Conservation (phyloP, 2,329 filamentous ascomycete species). For the Dothideomycetidae sp. region DNA sequence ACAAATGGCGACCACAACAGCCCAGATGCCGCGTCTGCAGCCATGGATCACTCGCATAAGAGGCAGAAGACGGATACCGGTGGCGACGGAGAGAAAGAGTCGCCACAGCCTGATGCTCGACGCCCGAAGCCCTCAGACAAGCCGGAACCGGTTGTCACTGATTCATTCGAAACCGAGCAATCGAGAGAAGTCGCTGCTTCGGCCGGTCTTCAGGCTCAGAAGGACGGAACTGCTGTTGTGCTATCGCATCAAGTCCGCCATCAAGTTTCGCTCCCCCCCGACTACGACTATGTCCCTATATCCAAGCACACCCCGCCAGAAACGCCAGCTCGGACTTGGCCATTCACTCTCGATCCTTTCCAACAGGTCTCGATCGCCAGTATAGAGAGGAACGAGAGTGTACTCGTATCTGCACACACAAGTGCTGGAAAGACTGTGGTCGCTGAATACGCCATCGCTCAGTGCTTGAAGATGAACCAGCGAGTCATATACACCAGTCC, state of each 20-base stretch:
- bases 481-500: constrained; percentile 98
- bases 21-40: constrained; percentile 28
- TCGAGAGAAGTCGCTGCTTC: constrained; percentile 78
- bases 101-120: constrained; percentile 41
- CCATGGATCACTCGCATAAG: constrained; percentile 13
- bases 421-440: constrained; percentile 97
- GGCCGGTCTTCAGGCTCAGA: constrained; percentile 49
- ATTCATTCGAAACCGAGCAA: constrained; percentile 88
- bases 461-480: constrained; percentile 94
- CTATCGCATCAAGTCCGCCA: constrained; percentile 96
- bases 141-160: constrained; percentile 70
- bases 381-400: constrained; percentile 91
- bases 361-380: constrained; percentile 89
- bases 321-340: constrained; percentile 68
- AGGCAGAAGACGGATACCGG: constrained; percentile 12
- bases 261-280: constrained; percentile 86
- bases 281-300: constrained; percentile 77
- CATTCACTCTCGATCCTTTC: constrained; percentile 92
- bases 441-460: constrained; percentile 94
- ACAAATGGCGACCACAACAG: constrained; percentile 20
- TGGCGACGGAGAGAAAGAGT: constrained; percentile 4
- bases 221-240: constrained; percentile 58
- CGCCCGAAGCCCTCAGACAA: constrained; percentile 50
- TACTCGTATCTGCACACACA: constrained; percentile 91
- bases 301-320: constrained; percentile 85